These are phyloP conservation scores for Zygosaccharomyces bailii DNA, from an alignment of 805 yeast genomes.

Conservation along the genomic window DNA sequence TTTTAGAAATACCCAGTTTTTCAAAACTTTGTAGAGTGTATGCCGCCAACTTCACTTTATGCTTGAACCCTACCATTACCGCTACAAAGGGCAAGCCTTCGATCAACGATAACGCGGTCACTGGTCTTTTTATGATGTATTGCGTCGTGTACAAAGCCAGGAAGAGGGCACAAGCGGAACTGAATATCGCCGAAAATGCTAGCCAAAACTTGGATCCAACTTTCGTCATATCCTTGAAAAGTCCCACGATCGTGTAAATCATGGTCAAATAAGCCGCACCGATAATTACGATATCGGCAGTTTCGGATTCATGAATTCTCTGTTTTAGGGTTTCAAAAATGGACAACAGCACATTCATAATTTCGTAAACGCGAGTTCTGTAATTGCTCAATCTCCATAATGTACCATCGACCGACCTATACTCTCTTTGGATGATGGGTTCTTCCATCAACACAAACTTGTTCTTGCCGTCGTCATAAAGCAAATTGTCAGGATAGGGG, in stretches of 20 bases:
- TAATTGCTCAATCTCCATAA: slow-evolving; percentile 59
- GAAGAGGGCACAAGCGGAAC: slow-evolving; percentile 79
- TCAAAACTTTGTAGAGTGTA: slow-evolving; percentile 45
- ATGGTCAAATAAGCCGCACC: slow-evolving; percentile 80
- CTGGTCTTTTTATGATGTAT: slow-evolving; percentile 52
- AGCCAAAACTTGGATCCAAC: slow-evolving; percentile 87
- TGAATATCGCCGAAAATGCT: slow-evolving; percentile 69
- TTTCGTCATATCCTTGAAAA: slow-evolving; percentile 70
- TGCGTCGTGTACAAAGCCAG: slow-evolving; percentile 68
- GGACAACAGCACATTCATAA: slow-evolving; percentile 49
- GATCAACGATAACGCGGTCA: slow-evolving; percentile 69
- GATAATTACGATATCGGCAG: slow-evolving; percentile 76
- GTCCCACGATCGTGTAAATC: slow-evolving; percentile 74
- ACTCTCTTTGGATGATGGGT: slow-evolving; percentile 21
- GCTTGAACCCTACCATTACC: slow-evolving; percentile 86
- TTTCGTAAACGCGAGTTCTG: slow-evolving; percentile 52
- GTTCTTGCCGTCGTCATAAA: slow-evolving; percentile 24
- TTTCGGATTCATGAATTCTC: slow-evolving; percentile 68
- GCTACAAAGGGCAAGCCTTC: slow-evolving; percentile 94
- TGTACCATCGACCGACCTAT: slow-evolving; percentile 41
- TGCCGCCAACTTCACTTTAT: slow-evolving; percentile 68
- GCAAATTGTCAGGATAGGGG: slow-evolving; percentile 33
- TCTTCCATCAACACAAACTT: slow-evolving; percentile 27
- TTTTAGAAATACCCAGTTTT: slow-evolving; percentile 35
- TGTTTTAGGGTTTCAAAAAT: slow-evolving; percentile 39